Evolutionary conservation across 164 flowering plant species (phyloP).

Genomic region (Umbellularia californica): DNA sequence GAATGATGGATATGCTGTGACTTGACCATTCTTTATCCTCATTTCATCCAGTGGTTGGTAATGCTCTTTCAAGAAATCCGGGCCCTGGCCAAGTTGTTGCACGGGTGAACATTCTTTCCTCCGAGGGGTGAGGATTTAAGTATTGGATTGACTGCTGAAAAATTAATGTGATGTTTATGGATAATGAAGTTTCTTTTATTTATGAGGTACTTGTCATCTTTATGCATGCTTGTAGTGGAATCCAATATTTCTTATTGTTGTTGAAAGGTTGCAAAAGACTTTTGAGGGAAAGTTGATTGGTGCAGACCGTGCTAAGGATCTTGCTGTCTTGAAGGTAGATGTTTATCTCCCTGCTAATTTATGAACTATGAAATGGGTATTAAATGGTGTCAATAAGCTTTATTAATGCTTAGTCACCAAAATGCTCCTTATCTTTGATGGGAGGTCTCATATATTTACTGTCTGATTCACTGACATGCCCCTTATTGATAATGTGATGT

Average conservation of each 20-base stretch:
- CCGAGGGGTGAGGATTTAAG: conserved; percentile 69
- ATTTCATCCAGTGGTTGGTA: conserved; percentile 63
- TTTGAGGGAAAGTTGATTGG: conserved; percentile 88
- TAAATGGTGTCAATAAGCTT: neutral
- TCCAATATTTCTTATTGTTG: conserved; percentile 13
- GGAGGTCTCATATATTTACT: neutral
- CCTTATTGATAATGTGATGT: neutral
- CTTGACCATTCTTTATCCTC: conserved; percentile 4
- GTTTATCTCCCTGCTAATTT: conserved; percentile 1
- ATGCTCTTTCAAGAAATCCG: conserved; percentile 80
- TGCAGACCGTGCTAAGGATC: conserved; percentile 95
- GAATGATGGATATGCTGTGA: neutral
- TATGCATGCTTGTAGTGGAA: conserved; percentile 1
- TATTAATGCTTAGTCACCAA: neutral
- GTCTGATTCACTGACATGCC: neutral
- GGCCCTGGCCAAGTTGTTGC: conserved; percentile 84
- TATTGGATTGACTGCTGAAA: conserved; percentile 12
- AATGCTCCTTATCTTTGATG: conserved; percentile 1
- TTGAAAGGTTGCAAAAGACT: conserved; percentile 75
- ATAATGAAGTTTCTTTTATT: neutral
- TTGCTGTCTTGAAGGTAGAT: conserved; percentile 83
- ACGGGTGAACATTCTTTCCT: conserved; percentile 81
- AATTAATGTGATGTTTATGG: conserved; percentile 8
- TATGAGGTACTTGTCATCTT: neutral
- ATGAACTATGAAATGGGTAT: neutral